phyloP scores from a whole-genome alignment of 108 stramenopile species.

The Pseudonitzschia multistriata region DNA sequence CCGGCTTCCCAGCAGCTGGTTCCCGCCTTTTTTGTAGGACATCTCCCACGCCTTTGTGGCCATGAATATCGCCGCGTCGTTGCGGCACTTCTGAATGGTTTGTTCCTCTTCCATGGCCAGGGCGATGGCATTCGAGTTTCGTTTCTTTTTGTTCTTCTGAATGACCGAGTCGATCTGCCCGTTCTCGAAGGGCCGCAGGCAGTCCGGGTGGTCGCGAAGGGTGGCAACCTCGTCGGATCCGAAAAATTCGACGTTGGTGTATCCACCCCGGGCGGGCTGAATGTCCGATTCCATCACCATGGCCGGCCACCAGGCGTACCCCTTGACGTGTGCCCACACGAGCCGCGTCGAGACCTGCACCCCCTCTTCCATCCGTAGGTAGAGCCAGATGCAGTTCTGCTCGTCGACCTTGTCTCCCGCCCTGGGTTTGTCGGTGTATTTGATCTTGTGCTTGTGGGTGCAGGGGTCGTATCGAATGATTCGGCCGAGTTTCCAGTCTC shows the following conservation, averaged over 20 bases:
- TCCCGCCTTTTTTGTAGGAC: constrained; percentile 24
- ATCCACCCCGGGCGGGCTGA: constrained; percentile 37
- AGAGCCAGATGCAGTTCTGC: constrained; percentile 43
- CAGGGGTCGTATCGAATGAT: constrained; percentile 62
- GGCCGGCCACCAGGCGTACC: constrained; percentile 81
- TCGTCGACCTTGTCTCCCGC: constrained; percentile 30
- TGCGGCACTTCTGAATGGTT: constrained; percentile 37
- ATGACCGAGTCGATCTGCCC: constrained; percentile 54
- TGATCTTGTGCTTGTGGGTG: constrained; percentile 65
- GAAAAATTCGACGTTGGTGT: constrained; percentile 59
- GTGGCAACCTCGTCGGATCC: constrained; percentile 53
- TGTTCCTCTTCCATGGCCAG: constrained; percentile 47
- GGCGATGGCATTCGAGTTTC: constrained; percentile 45
- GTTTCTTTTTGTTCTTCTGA: constrained; percentile 66
- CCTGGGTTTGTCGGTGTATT: constrained; percentile 26
- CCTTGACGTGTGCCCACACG: constrained; percentile 73
- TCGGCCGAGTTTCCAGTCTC: constrained; percentile 55
- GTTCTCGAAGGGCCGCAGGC: constrained; percentile 46
- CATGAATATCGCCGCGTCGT: constrained; percentile 50
- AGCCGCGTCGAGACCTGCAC: constrained; percentile 49
- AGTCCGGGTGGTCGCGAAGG: constrained; percentile 48
- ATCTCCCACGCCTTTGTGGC: constrained; percentile 48
- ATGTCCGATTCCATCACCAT: constrained; percentile 59
- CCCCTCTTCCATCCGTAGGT: constrained; percentile 46
- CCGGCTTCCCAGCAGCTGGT: constrained; percentile 39